Percentiles rank a stretch among this genome's conserved stretches.
phyloP scores from a whole-genome alignment of 2,329 filamentous ascomycete species.

The Venturiaceae sp. region DNA sequence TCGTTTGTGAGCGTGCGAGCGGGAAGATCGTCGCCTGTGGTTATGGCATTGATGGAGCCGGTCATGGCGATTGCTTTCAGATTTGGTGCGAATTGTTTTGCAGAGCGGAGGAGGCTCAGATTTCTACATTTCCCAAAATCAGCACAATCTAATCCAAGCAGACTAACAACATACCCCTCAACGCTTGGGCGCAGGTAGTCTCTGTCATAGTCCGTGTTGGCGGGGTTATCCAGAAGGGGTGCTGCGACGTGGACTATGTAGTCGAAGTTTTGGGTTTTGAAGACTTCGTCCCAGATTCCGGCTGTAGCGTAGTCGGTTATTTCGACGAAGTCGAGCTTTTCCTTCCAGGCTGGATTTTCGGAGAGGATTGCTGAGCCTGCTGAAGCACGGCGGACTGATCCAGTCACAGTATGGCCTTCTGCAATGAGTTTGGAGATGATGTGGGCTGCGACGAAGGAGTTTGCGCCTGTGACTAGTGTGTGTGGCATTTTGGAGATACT shows the following conservation, averaged over 20 bases:
- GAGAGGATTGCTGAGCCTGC: neutral
- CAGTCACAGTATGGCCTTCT: conserved; percentile 34
- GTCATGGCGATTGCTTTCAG: conserved; percentile 22
- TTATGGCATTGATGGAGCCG: conserved; percentile 18
- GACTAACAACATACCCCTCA: neutral
- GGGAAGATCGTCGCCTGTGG: conserved; percentile 17
- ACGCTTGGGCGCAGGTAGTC: conserved; percentile 15
- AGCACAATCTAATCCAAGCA: neutral
- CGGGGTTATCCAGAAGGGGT: conserved; percentile 15
- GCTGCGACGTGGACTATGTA: conserved; percentile 22
- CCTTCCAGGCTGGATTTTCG: neutral
- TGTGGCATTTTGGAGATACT: conserved; percentile 6
- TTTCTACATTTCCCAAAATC: conserved; percentile 15
- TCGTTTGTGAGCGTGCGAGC: conserved; percentile 14
- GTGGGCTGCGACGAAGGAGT: conserved; percentile 32
- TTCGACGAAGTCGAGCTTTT: conserved; percentile 18
- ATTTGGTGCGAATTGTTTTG: conserved; percentile 15
- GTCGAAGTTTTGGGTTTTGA: conserved; percentile 18
- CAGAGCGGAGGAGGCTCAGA: conserved; percentile 17
- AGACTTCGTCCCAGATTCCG: conserved; percentile 18
- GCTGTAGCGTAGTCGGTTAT: conserved; percentile 19
- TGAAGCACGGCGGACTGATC: conserved; percentile 26
- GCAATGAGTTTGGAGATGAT: conserved; percentile 28
- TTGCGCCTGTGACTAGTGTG: conserved; percentile 31
- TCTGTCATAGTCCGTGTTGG: conserved; percentile 19